Base-by-base conservation (phyloP, 2,329 filamentous ascomycete species). In the Fusarium sp. region DNA sequence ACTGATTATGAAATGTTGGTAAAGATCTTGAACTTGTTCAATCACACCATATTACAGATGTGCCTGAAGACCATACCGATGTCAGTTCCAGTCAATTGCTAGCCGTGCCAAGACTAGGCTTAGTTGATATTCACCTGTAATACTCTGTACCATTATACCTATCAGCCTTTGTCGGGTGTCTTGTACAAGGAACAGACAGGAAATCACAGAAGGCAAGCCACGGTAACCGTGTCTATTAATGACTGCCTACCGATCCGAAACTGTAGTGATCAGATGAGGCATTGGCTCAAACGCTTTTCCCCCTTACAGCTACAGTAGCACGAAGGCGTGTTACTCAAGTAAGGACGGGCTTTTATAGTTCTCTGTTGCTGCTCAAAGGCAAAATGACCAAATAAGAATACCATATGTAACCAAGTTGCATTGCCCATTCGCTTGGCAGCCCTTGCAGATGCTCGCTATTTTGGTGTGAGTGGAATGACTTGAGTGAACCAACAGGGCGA, bases 401-500 rank as follows among this genome's bases (percentile, higher is more conserved):
- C 28, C 42, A 31, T 11, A 30, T 16, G 18, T 8, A 30, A 28
- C 3, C 15, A 30, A 45, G 10, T 13, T 30, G n/a, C 41, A 45
- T 36, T n/a, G 8, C 15, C 16, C 15, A 36, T 37, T 3, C n/a
- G 12, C 15, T 8, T 16, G 16, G 15, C 15, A 10, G 16, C 34
- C 34, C 34, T 37, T n/a, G 16, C 34, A 37, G 34, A 37, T 8
- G 15, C 4, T 23, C 44, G 12, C 11, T 30, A 26, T 26, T 36
- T 62, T 62, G 38, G 42, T 28, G 20, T 50, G 7, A 38, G 23
- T 56, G 26, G 26, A 16, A 23, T 44, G 16, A 51, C 20, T 44
- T 37, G 47, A 15, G 47, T 30, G 30, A 28, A 57, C 62, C 66
- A 73, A 71, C 70, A 57, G 50, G 44, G 45, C 49, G 40, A 51